phyloP scores from a whole-genome alignment of 306 rosid species.

The Glycyrrhiza uralensis region DNA sequence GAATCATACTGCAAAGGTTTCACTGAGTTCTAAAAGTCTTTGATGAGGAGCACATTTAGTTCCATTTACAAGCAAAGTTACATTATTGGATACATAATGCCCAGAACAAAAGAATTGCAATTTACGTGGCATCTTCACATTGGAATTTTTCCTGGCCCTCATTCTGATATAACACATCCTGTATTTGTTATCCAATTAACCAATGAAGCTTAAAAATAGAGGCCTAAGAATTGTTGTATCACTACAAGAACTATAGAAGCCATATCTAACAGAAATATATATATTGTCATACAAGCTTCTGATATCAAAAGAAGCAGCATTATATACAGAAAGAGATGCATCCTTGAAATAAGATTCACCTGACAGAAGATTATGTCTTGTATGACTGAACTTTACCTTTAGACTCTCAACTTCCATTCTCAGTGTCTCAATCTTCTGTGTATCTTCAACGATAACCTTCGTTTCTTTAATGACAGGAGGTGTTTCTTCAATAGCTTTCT shows the following conservation, averaged over 20 bases:
- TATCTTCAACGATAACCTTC: slow-evolving; percentile 74
- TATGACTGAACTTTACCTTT: slow-evolving; percentile 49
- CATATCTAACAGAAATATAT: not conserved
- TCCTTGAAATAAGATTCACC: slow-evolving; percentile 20
- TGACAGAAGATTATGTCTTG: slow-evolving; percentile 8
- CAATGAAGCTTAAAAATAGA: not conserved
- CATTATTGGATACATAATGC: not conserved
- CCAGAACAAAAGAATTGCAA: not conserved
- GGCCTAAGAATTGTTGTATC: not conserved
- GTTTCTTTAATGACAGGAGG: slow-evolving; percentile 74
- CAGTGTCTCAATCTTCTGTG: slow-evolving; percentile 54
- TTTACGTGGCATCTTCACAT: not conserved
- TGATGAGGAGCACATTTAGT: not conserved
- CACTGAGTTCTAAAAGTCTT: slow-evolving; percentile 15
- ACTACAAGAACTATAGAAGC: not conserved
- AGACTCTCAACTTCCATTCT: slow-evolving; percentile 59
- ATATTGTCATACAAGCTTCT: not conserved
- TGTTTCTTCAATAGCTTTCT: slow-evolving; percentile 61
- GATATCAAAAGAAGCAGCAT: slow-evolving; percentile 12
- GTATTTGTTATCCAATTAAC: not conserved
- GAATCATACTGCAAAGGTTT: not conserved
- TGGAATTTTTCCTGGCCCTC: slow-evolving; percentile 2
- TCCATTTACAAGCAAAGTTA: not conserved
- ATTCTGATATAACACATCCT: not conserved
- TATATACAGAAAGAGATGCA: slow-evolving; percentile 2